A percentile compares a stretch with the other conserved stretches of the same genome.
These are phyloP conservation scores for Metarhizium brunneum DNA, from an alignment of 2,329 filamentous ascomycete genomes.

Conservation along the genomic window DNA sequence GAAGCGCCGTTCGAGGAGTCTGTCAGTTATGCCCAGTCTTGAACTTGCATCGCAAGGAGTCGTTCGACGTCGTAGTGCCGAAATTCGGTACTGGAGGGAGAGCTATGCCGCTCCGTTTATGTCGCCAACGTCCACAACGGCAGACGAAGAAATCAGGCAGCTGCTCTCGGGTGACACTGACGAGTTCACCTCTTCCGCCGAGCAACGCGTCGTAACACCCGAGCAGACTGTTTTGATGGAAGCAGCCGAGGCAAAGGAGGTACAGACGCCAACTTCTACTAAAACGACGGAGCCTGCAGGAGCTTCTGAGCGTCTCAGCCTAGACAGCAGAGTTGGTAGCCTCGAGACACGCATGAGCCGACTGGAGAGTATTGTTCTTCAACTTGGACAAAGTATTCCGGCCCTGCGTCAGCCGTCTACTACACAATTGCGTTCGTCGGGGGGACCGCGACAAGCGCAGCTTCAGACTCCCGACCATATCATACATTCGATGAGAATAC, in stretches of 20 bases:
- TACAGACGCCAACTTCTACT: not conserved
- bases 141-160: slow-evolving; percentile 21
- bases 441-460: not conserved
- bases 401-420: slow-evolving; percentile 21
- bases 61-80: slow-evolving; percentile 47
- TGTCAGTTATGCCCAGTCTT: slow-evolving; percentile 43
- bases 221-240: not conserved
- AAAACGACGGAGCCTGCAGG: not conserved
- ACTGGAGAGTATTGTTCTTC: slow-evolving; percentile 42
- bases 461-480: not conserved
- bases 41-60: slow-evolving; percentile 18
- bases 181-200: slow-evolving; percentile 8
- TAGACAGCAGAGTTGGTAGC: slow-evolving; percentile 42
- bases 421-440: slow-evolving; percentile 17
- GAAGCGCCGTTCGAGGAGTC: slow-evolving; percentile 48
- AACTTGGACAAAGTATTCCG: slow-evolving; percentile 37
- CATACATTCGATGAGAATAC: not conserved
- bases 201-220: not conserved
- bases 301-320: slow-evolving; percentile 34
- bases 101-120: slow-evolving; percentile 44
- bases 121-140: slow-evolving; percentile 41
- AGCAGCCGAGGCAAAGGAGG: not conserved
- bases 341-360: slow-evolving; percentile 44
- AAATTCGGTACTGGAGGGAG: slow-evolving; percentile 55
- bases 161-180: slow-evolving; percentile 19